phyloP scores from a whole-genome alignment of 345 rosid genomes.

The Salix brachista region DNA sequence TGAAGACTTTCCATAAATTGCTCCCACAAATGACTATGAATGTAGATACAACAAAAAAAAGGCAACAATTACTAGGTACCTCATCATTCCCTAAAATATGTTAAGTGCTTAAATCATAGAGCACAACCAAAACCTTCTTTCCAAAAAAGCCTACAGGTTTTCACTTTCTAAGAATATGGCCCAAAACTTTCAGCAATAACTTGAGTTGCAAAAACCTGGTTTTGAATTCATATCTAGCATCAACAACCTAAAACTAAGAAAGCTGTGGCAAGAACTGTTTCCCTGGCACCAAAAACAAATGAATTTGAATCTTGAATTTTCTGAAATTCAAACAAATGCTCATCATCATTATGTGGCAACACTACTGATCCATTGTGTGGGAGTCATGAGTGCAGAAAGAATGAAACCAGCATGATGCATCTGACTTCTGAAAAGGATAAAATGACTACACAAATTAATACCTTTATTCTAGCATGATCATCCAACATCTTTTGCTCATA shows the following conservation, averaged over 20 bases:
- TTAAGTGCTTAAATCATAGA: not conserved
- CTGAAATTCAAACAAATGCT: not conserved
- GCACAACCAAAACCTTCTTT: not conserved
- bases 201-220: no score
- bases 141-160: not conserved
- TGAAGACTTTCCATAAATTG: no score
- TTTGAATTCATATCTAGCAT: no score
- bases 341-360: conserved; percentile 8
- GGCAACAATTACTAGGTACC: no score
- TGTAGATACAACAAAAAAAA: no score
- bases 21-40: no score
- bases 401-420: not conserved
- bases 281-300: no score
- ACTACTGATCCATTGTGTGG: not conserved
- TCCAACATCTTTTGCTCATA: conserved; percentile 42
- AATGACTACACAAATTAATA: conserved; percentile 18
- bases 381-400: not conserved
- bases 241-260: no score
- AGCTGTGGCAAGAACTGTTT: no score
- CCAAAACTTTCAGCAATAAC: no score
- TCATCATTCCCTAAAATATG: no score
- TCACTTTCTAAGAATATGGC: not conserved
- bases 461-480: conserved; percentile 53
- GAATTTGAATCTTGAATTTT: no score
- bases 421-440: not conserved